Conservation (phyloP, 2,329 filamentous ascomycete species). For the Colletotrichum tropicicola region DNA sequence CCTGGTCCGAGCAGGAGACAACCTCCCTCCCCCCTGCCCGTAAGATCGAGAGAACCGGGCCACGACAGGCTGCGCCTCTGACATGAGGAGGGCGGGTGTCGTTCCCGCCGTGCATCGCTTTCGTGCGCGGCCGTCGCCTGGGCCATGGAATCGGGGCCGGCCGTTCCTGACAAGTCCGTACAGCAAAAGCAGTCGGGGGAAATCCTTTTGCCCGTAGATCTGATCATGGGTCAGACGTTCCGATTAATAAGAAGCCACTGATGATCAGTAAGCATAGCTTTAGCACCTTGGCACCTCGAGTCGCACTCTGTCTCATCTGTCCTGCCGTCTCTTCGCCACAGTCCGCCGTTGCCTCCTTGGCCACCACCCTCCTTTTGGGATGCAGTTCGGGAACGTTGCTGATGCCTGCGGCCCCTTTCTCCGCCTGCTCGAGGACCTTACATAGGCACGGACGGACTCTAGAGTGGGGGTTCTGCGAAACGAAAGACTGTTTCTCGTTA, state of each 20-base stretch:
- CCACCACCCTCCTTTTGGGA: neutral
- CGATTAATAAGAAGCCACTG: conserved; percentile 2
- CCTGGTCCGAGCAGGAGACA: no score
- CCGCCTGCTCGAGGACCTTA: neutral
- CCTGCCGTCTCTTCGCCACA: neutral
- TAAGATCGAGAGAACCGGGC: neutral
- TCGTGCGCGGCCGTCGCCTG: neutral
- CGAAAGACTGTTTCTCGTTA: conserved; percentile 10
- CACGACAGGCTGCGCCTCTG: neutral
- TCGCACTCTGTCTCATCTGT: neutral
- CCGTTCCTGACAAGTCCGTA: conserved; percentile 1
- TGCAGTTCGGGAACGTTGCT: neutral
- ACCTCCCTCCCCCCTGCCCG: no score
- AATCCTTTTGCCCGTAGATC: neutral
- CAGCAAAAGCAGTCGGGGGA: neutral
- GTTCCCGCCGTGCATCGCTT: neutral
- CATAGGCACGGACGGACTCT: neutral
- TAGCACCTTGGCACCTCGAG: neutral
- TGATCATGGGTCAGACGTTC: neutral
- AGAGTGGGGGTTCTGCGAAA: conserved; percentile 4
- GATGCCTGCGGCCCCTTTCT: neutral
- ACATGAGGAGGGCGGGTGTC: neutral
- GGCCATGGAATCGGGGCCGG: neutral
- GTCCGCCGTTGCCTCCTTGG: neutral
- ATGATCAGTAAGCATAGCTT: conserved; percentile 1